Percentiles rank a stretch among this genome's conserved stretches.
Evolutionary conservation across 352 stramenopile species (phyloP).

Genomic region (Phytophthora multivora): DNA sequence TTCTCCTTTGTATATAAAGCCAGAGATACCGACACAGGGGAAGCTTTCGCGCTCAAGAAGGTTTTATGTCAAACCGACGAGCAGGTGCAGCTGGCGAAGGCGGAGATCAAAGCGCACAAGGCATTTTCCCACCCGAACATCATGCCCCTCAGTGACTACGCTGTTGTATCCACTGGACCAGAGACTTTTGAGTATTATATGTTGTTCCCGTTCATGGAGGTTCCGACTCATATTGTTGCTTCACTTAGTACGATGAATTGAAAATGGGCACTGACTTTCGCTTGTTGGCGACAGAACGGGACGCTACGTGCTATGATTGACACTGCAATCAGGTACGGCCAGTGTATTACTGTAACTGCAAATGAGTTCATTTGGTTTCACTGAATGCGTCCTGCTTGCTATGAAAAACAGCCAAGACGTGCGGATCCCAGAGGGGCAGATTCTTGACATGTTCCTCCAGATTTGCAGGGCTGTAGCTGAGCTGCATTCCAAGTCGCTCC

Average conservation of each 20-base stretch:
- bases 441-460: slow-evolving; percentile 85
- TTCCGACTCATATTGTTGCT: slow-evolving; percentile 19
- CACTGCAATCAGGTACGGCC: slow-evolving; percentile 48
- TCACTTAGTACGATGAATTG: not conserved
- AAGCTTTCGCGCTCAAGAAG: slow-evolving; percentile 90
- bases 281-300: slow-evolving; percentile 54
- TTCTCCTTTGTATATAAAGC: slow-evolving; percentile 89
- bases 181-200: slow-evolving; percentile 78
- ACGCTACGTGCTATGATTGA: slow-evolving; percentile 89
- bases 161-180: slow-evolving; percentile 53
- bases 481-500: slow-evolving; percentile 71
- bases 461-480: slow-evolving; percentile 81
- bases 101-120: slow-evolving; percentile 83
- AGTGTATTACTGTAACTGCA: not conserved
- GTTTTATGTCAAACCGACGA: slow-evolving; percentile 86
- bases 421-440: slow-evolving; percentile 64
- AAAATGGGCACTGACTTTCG: slow-evolving; percentile 1
- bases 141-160: slow-evolving; percentile 84
- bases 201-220: slow-evolving; percentile 87
- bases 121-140: slow-evolving; percentile 80
- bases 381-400: not conserved
- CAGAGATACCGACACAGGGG: slow-evolving; percentile 69
- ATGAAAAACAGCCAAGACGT: slow-evolving; percentile 33
- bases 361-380: not conserved
- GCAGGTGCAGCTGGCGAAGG: slow-evolving; percentile 77